Evolutionary conservation across 2,329 filamentous ascomycete species (phyloP).

Genomic region (Colletotrichum liriopes): DNA sequence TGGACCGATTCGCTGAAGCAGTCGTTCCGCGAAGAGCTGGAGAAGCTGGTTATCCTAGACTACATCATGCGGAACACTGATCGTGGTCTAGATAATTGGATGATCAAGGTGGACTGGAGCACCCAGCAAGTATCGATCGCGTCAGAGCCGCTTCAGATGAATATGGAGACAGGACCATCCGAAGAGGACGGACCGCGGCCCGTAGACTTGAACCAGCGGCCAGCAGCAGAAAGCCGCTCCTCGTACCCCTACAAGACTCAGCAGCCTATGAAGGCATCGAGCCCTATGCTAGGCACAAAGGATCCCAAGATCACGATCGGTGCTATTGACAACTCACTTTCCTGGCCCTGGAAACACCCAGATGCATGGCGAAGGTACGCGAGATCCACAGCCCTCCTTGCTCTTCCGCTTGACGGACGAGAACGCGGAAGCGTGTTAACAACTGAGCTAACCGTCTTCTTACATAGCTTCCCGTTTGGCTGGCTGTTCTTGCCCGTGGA

Average conservation of each 20-base stretch:
- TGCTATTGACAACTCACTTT: constrained; percentile 97
- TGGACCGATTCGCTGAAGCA: constrained; percentile 94
- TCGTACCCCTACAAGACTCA: constrained; percentile 82
- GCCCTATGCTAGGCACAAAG: constrained; percentile 59
- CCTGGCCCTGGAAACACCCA: constrained; percentile 99
- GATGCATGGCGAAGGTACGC: constrained; percentile 81
- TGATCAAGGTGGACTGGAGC: constrained; percentile 96
- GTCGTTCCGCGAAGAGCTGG: constrained; percentile 93
- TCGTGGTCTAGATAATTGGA: constrained; percentile 97
- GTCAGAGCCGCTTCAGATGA: constrained; percentile 81
- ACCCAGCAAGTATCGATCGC: constrained; percentile 87
- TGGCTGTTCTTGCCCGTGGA: constrained; percentile 98
- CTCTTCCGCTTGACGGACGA: background rate
- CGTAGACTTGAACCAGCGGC: constrained; percentile 66
- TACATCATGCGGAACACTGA: constrained; percentile 99
- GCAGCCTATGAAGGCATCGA: constrained; percentile 87
- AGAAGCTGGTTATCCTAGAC: constrained; percentile 96
- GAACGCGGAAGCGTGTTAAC: background rate
- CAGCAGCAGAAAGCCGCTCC: constrained; percentile 57
- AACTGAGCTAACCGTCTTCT: constrained; percentile 18
- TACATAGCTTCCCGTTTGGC: constrained; percentile 92
- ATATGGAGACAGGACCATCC: constrained; percentile 68
- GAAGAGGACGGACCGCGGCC: constrained; percentile 73
- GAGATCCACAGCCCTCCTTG: background rate
- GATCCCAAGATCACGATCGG: constrained; percentile 82